Evolutionary conservation across 305 asterid species (phyloP), one percentile per base, ranked within the genome.

Genomic region (Fraxinus albicans): DNA sequence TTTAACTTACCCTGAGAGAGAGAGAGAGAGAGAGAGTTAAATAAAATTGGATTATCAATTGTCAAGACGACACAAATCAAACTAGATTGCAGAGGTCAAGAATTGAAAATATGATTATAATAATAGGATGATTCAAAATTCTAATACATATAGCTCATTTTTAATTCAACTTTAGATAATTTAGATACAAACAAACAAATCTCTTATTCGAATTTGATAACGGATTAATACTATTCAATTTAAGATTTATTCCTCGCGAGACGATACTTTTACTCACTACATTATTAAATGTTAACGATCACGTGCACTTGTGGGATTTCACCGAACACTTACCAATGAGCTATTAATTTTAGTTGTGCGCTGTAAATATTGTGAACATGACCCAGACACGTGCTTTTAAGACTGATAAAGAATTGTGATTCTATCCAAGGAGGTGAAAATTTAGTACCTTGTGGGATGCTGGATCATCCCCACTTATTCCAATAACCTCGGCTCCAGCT

Each of bases 401-500:
- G 73, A 40, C 81, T 8, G 42, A 50, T 67, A 53, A 75, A 40
- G 69, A 65, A 63, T 15, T 12, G 19, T 8, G 65, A 60, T 44
- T 74, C 35, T 34, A 23, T 17, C 75, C 77, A 73, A 79, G 15
- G 58, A 73, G 79, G 79, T 13, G 44, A 84, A 47, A 69, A 17
- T 73, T 44, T 2, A 42, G 63, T 91, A 94, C 99, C 98, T 96
- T 93, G 90, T 96, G 99, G 67, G 98, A 96, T 60, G 83, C 82
- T 38, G 97, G 10, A 86, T 83, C 93, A 82, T 96, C 98, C 47
- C 97, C 98, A 72, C 99, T 96, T 81, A 96, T 95, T 44, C 98
- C 98, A 7, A 96, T 88, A 89, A 95, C 98, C 87, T 89, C 91
- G 3, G 99, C 98, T 85, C 99, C 99, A 10, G 98, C 98, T 89